Evolutionary conservation across 352 stramenopile genomes (phyloP).

Genomic region (Pythium insidiosum): DNA sequence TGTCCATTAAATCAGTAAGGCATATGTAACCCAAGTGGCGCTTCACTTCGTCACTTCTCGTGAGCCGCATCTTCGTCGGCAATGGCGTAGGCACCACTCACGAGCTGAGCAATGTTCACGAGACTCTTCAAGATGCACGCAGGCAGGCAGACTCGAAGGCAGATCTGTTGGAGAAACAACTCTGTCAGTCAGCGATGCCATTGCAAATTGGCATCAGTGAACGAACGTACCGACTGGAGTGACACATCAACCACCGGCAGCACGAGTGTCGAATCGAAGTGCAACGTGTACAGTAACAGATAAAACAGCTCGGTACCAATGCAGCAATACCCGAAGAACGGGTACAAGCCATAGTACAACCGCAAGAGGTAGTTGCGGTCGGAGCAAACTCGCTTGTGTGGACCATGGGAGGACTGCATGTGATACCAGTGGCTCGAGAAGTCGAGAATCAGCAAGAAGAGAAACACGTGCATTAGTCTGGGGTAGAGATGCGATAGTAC

Average conservation of each 20-base stretch:
- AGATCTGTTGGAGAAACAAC: no score
- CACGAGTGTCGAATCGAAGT: constrained; percentile 64
- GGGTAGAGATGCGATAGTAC: constrained; percentile 91
- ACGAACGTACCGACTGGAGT: constrained; percentile 37
- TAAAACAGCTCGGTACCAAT: constrained; percentile 90
- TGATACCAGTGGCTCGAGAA: constrained; percentile 98
- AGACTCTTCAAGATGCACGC: constrained; percentile 90
- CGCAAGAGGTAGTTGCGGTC: constrained; percentile 93
- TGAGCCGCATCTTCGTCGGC: constrained; percentile 63
- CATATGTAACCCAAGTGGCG: no score
- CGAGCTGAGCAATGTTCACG: constrained; percentile 89
- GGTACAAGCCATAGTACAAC: constrained; percentile 90
- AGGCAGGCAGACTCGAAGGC: constrained; percentile 84
- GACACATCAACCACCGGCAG: constrained; percentile 47
- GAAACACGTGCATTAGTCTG: constrained; percentile 68
- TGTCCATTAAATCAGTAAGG: no score
- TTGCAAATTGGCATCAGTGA: background rate
- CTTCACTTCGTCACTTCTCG: no score
- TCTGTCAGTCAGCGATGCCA: constrained; percentile 2
- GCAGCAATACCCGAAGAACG: constrained; percentile 92
- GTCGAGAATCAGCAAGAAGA: constrained; percentile 93
- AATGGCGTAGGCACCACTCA: constrained; percentile 72
- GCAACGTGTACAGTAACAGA: constrained; percentile 86
- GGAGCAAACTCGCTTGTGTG: constrained; percentile 92
- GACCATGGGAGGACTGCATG: constrained; percentile 92